Conservation (phyloP, 2,329 filamentous ascomycete genomes). For the Hymenoscyphus albidus region DNA sequence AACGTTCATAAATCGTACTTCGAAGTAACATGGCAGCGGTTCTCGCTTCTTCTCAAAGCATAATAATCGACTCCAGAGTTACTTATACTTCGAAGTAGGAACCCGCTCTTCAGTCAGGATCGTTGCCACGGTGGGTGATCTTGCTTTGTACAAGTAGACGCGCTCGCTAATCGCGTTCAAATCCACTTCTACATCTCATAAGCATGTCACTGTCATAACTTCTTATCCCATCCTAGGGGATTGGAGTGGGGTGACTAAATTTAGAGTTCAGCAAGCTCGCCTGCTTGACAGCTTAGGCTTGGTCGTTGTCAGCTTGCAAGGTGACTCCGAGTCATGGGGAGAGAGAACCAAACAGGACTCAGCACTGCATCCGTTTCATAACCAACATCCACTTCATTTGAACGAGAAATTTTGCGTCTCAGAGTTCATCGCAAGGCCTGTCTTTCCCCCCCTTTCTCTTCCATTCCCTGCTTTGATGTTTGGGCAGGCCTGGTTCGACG, state of each 20-base stretch:
- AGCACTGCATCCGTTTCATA: not conserved
- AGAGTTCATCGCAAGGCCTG: not conserved
- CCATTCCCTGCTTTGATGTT: not conserved
- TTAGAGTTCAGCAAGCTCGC: not conserved
- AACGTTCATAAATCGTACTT: not conserved
- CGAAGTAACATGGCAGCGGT: not conserved
- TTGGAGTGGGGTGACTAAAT: not conserved
- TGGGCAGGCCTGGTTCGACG: not conserved
- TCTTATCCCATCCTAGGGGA: too few relatives aligned
- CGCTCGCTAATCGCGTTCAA: not conserved
- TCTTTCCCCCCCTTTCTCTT: not conserved
- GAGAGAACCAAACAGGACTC: not conserved
- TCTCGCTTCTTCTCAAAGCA: not conserved
- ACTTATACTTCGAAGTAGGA: too few relatives aligned
- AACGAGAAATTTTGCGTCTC: not conserved
- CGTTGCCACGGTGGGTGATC: not conserved
- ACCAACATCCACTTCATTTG: not conserved
- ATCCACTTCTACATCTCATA: not conserved
- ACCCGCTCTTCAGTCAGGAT: not conserved
- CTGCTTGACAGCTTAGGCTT: not conserved
- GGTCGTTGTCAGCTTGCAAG: not conserved
- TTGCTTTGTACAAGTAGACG: not conserved
- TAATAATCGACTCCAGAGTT: not conserved
- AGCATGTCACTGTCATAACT: too few relatives aligned
- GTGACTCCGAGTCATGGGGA: not conserved